These are phyloP conservation scores for Rutstroemia sp. DNA, from an alignment of 2,329 filamentous ascomycete genomes.

Conservation along the genomic window DNA sequence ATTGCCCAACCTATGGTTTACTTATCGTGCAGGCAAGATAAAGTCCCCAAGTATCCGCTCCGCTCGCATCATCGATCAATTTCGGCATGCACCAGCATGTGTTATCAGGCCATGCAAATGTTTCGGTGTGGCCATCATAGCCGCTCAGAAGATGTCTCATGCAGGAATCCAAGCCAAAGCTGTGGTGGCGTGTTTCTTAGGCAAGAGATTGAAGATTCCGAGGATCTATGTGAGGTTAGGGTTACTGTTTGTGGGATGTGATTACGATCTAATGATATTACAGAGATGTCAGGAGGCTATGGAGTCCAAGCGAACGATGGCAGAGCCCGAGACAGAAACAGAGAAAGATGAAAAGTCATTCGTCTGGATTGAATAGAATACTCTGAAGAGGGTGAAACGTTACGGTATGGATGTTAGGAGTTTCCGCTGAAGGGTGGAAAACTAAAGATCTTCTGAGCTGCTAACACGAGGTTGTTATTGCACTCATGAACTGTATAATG, in stretches of 20 bases:
- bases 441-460: no score
- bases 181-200: constrained; percentile 22
- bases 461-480: no score
- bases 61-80: not conserved
- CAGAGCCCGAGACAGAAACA: constrained; percentile 8
- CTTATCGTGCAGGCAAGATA: not conserved
- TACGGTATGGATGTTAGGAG: no score
- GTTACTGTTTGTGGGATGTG: no score
- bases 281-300: constrained; percentile 17
- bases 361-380: constrained; percentile 7
- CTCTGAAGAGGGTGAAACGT: not conserved
- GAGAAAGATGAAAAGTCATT: constrained; percentile 20
- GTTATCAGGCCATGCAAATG: constrained; percentile 24
- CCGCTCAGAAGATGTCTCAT: constrained; percentile 14
- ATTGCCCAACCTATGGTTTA: not conserved
- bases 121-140: constrained; percentile 24
- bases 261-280: not conserved
- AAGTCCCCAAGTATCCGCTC: not conserved
- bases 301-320: constrained; percentile 1
- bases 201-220: constrained; percentile 19
- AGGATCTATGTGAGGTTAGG: constrained; percentile 15
- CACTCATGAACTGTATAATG: no score
- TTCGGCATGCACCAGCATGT: constrained; percentile 16
- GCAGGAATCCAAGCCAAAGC: constrained; percentile 14
- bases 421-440: no score